Percentiles rank a stretch among this genome's conserved stretches.
These are phyloP conservation scores for Xylariaceae sp. DNA, from an alignment of 2,329 filamentous ascomycete species.

Conservation along the genomic window DNA sequence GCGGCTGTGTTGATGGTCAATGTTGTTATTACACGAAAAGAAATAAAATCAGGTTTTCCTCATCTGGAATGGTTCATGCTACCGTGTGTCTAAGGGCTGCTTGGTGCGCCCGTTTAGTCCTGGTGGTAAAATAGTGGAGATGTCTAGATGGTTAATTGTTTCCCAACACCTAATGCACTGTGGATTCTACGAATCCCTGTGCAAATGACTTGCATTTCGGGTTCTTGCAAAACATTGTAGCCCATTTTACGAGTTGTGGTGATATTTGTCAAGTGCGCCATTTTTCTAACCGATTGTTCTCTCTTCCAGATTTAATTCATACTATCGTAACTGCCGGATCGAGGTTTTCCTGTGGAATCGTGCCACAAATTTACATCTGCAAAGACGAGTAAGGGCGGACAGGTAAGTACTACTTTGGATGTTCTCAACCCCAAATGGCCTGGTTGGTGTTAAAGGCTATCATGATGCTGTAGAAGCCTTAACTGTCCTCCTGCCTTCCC, in stretches of 20 bases:
- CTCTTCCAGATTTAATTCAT: not conserved
- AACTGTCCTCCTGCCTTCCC: too few relatives aligned
- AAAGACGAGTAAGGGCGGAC: not conserved
- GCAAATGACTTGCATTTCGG: slow-evolving; percentile 30
- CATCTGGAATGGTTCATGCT: slow-evolving; percentile 43
- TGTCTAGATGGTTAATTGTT: slow-evolving; percentile 46
- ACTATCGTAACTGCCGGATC: not conserved
- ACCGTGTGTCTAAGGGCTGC: slow-evolving; percentile 29
- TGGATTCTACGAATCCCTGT: slow-evolving; percentile 39
- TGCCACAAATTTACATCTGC: not conserved
- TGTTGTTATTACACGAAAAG: slow-evolving; percentile 46
- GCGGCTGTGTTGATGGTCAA: slow-evolving; percentile 39
- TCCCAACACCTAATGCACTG: slow-evolving; percentile 33
- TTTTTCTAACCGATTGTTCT: not conserved
- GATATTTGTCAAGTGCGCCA: not conserved
- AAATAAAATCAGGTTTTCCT: slow-evolving; percentile 47
- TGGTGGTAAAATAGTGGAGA: slow-evolving; percentile 36
- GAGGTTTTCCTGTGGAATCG: not conserved
- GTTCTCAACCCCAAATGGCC: not conserved
- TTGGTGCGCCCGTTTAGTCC: slow-evolving; percentile 24
- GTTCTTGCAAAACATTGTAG: slow-evolving; percentile 8
- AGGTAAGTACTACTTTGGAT: not conserved
- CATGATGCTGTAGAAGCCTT: too few relatives aligned
- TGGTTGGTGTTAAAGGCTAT: too few relatives aligned
- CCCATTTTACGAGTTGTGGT: not conserved